These are phyloP conservation scores for Myxozyma neglecta DNA, from an alignment of 805 yeast genomes.

Conservation along the genomic window DNA sequence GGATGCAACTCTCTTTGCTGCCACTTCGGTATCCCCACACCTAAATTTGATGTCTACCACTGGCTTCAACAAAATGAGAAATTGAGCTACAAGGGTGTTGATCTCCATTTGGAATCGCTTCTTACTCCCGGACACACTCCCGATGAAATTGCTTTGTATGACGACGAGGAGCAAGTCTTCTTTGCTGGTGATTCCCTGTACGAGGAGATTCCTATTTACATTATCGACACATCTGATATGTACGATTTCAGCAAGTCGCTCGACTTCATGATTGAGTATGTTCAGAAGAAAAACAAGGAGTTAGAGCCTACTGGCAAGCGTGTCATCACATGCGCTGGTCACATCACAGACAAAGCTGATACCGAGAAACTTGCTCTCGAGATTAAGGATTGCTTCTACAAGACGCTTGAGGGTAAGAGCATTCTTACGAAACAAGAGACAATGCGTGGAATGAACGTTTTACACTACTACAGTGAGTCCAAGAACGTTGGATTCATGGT, in stretches of 20 bases:
- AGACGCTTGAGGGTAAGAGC: conserved; percentile 24
- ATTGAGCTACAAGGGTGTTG: conserved; percentile 24
- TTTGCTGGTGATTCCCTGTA: conserved; percentile 33
- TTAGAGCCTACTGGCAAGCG: conserved; percentile 20
- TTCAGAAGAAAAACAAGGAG: conserved; percentile 21
- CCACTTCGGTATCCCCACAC: conserved; percentile 30
- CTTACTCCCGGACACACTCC: conserved; percentile 32
- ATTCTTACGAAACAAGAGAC: conserved; percentile 15
- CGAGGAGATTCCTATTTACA: conserved; percentile 30
- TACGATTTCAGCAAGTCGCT: conserved; percentile 21
- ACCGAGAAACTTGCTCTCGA: conserved; percentile 24
- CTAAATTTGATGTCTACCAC: conserved; percentile 28
- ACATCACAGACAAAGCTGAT: conserved; percentile 29
- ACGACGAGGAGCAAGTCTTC: conserved; percentile 27
- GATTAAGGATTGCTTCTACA: conserved; percentile 27
- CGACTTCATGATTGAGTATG: conserved; percentile 21
- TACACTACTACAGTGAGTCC: conserved; percentile 15
- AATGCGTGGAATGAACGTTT: conserved; percentile 25
- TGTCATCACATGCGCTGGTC: conserved; percentile 31
- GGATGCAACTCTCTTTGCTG: conserved; percentile 33
- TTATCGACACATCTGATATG: conserved; percentile 32
- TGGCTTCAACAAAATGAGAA: conserved; percentile 31
- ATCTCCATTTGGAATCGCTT: conserved; percentile 26
- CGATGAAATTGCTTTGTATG: conserved; percentile 31
- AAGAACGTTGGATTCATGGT: conserved; percentile 32